Percentiles rank a stretch among this genome's conserved stretches.
Evolutionary conservation across 306 rosid genomes (phyloP).

Genomic region (Mimosa pudica): DNA sequence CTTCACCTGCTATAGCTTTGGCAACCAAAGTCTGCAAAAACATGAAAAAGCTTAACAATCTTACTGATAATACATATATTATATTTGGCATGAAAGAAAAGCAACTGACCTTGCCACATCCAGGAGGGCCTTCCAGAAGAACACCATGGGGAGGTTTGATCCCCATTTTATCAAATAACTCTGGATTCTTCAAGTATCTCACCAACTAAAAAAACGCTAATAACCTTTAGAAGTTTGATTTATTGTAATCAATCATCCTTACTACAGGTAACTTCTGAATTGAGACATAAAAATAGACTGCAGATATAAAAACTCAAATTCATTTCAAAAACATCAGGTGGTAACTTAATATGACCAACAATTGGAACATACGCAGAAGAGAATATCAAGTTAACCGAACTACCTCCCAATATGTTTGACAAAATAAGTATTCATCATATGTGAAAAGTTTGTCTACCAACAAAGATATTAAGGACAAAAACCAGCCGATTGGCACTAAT

Average conservation of each 20-base stretch:
- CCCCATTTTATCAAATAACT: conserved; percentile 92
- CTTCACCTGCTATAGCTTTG: conserved; percentile 99
- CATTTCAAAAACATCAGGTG: neutral
- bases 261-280: conserved; percentile 13
- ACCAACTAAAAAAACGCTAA: conserved; percentile 73
- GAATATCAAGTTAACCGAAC: conserved; percentile 19
- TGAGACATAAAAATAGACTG: conserved; percentile 31
- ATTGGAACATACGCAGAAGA: conserved; percentile 9
- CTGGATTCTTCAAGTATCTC: conserved; percentile 96
- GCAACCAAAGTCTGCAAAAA: conserved; percentile 92
- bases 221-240: conserved; percentile 30
- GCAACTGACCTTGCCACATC: conserved; percentile 95
- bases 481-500: neutral
- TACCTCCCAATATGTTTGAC: neutral
- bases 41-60: conserved; percentile 27
- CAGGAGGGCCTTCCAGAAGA: conserved; percentile 98
- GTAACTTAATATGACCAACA: neutral
- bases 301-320: conserved; percentile 1
- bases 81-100: conserved; percentile 11
- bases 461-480: neutral
- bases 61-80: conserved; percentile 17
- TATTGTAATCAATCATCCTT: conserved; percentile 8
- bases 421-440: conserved; percentile 3
- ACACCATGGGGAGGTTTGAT: conserved; percentile 99
- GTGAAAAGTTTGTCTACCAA: neutral